Base-by-base conservation (phyloP, 2,329 filamentous ascomycete genomes). In the Stenocarpella maydis region DNA sequence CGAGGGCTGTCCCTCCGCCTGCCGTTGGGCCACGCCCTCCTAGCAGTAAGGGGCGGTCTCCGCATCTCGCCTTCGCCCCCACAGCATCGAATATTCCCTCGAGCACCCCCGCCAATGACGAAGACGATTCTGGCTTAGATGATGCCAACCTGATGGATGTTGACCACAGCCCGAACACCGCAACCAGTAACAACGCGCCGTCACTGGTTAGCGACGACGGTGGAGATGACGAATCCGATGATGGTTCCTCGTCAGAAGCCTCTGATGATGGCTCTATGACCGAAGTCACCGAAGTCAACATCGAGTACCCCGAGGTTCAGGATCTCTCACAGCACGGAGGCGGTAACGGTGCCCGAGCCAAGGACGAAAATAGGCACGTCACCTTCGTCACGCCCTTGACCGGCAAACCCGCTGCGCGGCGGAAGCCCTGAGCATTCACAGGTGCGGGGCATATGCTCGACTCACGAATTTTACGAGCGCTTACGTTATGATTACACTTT, bases 141-240 rank as follows among this genome's bases (percentile, higher is more conserved):
- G 85, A 85, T 66, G 80, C 41, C 67, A 71, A 69, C 55, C 21
- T 69, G 68, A 83, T 89, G 76, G 87, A 90, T 67, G 83, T 84
- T 55, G 88, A 92, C 66, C 79, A 92, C 69, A 93, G 90, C 74
- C 91, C 91, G 6, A 89, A 89, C 74, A 91, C 90, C 0, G 80
- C 90, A 53, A 85, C 90, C 63, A 92, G 91, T 78, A 93, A 93
- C 78, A 92, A 92, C 73, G 91, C 92, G 10, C 92, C 92, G 26
- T 94, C 91, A 74, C 85, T 95, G 60, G 91, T 94, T 76, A 93
- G 91, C 79, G 92, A 95, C 79, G 91, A 94, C 76, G 91, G 91
- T 74, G 92, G 94, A 77, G 93, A 92, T 75, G 91, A 92, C 73
- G 90, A 91, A 67, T 92, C 90, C 1, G 89, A 91, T 68, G 88